Percentiles rank a stretch among this genome's conserved stretches.
Conservation (phyloP, 208 protist species). For the Wallacemonas sp. region DNA sequence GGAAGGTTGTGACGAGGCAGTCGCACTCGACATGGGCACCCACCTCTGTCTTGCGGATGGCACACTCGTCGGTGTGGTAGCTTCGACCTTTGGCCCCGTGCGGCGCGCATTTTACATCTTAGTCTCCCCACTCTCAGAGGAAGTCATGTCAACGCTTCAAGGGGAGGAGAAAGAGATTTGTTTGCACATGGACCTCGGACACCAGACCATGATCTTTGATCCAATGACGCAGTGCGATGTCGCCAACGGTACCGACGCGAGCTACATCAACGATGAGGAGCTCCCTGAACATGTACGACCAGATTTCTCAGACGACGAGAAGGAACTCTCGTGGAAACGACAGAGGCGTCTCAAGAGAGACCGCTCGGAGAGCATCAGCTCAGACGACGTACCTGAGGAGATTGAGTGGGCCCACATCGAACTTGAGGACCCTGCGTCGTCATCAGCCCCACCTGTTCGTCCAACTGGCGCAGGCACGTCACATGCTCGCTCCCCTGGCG, state of each 20-base stretch:
- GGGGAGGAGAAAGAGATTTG: slow-evolving; percentile 16
- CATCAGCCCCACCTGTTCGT: not conserved
- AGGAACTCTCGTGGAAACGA: slow-evolving; percentile 85
- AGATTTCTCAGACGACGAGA: slow-evolving; percentile 89
- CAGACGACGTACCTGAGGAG: slow-evolving; percentile 35
- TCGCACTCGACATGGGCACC: slow-evolving; percentile 68
- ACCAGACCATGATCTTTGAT: slow-evolving; percentile 59
- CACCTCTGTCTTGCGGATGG: slow-evolving; percentile 67
- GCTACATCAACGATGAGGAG: slow-evolving; percentile 89
- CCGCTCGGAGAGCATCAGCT: slow-evolving; percentile 37
- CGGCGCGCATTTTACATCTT: slow-evolving; percentile 54
- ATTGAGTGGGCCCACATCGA: slow-evolving; percentile 42
- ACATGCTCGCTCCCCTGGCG: no score
- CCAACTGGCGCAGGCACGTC: no score
- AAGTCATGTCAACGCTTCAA: not conserved
- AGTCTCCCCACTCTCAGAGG: slow-evolving; percentile 9
- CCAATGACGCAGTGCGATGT: slow-evolving; percentile 54
- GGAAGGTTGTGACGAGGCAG: slow-evolving; percentile 31
- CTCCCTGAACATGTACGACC: slow-evolving; percentile 77
- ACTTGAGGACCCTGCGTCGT: slow-evolving; percentile 21
- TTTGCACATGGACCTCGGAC: slow-evolving; percentile 62
- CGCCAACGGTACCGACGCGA: slow-evolving; percentile 74
- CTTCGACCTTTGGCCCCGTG: slow-evolving; percentile 69
- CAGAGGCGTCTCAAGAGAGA: slow-evolving; percentile 26
- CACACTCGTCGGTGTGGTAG: slow-evolving; percentile 44